Evolutionary conservation across 495 filamentous ascomycete genomes (phyloP).

Genomic region (Penicillium waksmanii): DNA sequence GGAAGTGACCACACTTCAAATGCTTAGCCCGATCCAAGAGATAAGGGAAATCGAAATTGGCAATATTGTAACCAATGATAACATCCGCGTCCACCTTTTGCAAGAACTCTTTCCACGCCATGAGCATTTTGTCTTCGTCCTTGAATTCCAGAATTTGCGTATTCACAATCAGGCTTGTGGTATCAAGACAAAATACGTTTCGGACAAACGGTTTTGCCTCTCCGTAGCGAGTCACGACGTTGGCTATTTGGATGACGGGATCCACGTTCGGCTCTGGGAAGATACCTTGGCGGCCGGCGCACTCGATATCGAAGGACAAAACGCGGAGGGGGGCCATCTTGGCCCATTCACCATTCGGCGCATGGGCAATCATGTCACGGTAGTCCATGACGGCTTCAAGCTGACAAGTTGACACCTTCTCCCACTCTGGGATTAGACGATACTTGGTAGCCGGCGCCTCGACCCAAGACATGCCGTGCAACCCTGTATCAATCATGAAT

Average conservation of each 20-base stretch:
- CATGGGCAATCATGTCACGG: constrained; percentile 80
- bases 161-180: constrained; percentile 89
- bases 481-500: constrained; percentile 96
- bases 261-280: constrained; percentile 92
- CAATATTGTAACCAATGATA: constrained; percentile 98
- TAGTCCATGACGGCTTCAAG: constrained; percentile 89
- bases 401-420: constrained; percentile 87
- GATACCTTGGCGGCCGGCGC: constrained; percentile 94
- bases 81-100: constrained; percentile 93
- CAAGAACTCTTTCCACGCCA: constrained; percentile 86
- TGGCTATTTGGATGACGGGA: constrained; percentile 98
- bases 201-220: constrained; percentile 94
- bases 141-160: constrained; percentile 87
- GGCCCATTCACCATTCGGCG: constrained; percentile 92
- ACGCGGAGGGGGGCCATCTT: constrained; percentile 97
- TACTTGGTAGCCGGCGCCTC: constrained; percentile 79
- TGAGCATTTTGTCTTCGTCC: constrained; percentile 82
- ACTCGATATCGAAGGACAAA: constrained; percentile 98
- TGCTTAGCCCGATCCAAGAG: constrained; percentile 87
- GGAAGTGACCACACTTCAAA: constrained; percentile 74
- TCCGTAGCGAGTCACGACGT: constrained; percentile 94
- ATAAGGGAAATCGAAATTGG: constrained; percentile 99
- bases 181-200: constrained; percentile 94
- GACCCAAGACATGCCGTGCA: constrained; percentile 97
- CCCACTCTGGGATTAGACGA: constrained; percentile 57